A percentile compares a stretch with the other conserved stretches of the same genome.
phyloP scores from a whole-genome alignment of 2,329 filamentous ascomycete species.

The Rutstroemia sp. region DNA sequence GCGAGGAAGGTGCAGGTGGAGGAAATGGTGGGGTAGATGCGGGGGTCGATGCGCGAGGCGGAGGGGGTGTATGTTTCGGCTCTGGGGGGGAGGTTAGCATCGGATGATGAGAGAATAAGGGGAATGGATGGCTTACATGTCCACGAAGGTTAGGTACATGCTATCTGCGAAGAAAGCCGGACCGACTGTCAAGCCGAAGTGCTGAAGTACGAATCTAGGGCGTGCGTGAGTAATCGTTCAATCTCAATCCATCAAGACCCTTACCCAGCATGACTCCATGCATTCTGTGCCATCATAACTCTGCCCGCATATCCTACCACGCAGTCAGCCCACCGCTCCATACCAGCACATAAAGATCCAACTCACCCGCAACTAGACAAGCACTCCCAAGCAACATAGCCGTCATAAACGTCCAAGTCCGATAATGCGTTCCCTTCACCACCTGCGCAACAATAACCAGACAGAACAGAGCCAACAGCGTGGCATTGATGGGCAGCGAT shows the following conservation, averaged over 20 bases:
- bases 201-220: background rate
- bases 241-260: background rate
- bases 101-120: background rate
- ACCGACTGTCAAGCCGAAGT: background rate
- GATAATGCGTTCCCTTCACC: background rate
- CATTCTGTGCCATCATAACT: background rate
- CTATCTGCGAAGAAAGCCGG: background rate
- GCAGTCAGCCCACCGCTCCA: background rate
- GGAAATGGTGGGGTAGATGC: background rate
- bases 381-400: background rate
- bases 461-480: background rate
- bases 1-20: background rate
- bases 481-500: background rate
- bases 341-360: background rate
- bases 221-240: background rate
- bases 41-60: background rate
- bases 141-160: background rate
- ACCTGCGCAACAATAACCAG: background rate
- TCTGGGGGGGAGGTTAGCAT: background rate
- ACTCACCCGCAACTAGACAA: background rate
- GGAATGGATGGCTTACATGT: background rate
- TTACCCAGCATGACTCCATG: conserved; percentile 6
- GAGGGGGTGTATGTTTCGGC: background rate
- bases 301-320: background rate
- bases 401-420: background rate